Base-by-base conservation (phyloP, 73 alveolate species). In the Chromera velia region DNA sequence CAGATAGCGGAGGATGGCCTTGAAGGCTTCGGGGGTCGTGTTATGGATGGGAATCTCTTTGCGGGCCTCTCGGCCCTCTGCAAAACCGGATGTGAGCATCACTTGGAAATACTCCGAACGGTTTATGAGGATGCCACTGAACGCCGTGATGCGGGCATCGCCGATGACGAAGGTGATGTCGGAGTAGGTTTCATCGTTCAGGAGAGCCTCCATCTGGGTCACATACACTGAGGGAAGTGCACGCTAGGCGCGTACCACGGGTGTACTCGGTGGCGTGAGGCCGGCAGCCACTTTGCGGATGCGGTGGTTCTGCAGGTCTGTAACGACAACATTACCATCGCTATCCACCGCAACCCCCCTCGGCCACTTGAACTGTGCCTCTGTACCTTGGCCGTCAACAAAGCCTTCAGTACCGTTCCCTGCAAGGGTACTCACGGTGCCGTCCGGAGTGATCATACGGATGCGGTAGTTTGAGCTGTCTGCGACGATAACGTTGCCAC, bases 261-360 rank as follows among this genome's bases (percentile, higher is more conserved):
- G 26, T 10, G 18, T 65, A 34, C 22, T 65, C 33, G 72, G 72
- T 34, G 72, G 72, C 72, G 27, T 32, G 40, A 65, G 34, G 6
- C 72, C 72, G 10, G 72, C 72, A 28, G 10, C 17, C 40, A 65
- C 72, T 34, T 28, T 28, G 22, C 72, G 72, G 30, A 65, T 65
- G 40, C 72, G 28, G 72, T 28, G 30, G 28, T 65, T 65, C 40
- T 32, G 30, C 40, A 28, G 30, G 72, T 65, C 72, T 28, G 30
- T 22, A 13, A 65, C 72, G 72, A 65, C n/a, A n/a, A 65, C 9
- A 32, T 65, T 65, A 26, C 72, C 72, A n/a, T 65, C 72, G 24
- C 72, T 34, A 65, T 65, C 72, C 18, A 65, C 72, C 30, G 72
- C 72, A n/a, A 65, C 72, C 10, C 30, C 72, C 33, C 40, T 65